Evolutionary conservation across 2,329 filamentous ascomycete genomes (phyloP).

Genomic region (Arthrobotrys sinensis): DNA sequence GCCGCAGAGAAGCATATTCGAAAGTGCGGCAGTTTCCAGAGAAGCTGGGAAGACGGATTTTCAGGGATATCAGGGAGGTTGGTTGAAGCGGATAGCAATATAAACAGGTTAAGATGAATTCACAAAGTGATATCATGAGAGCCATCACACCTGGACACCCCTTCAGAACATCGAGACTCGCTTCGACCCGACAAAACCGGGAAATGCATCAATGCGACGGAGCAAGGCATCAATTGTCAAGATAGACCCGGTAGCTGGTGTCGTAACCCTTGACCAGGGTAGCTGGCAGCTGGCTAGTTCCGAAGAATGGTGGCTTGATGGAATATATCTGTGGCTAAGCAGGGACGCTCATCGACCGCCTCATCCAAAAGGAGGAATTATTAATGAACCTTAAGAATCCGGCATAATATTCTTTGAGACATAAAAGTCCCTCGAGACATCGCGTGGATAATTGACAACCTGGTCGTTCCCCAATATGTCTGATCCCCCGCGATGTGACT

Average conservation of each 20-base stretch:
- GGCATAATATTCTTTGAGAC: conserved; percentile 10
- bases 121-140: not conserved
- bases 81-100: not conserved
- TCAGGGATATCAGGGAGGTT: not conserved
- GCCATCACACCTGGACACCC: too few relatives aligned
- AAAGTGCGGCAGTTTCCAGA: not conserved
- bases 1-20: conserved; percentile 4
- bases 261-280: conserved; percentile 16
- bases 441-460: conserved; percentile 6
- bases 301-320: conserved; percentile 13
- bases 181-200: not conserved
- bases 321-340: conserved; percentile 3
- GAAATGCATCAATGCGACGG: conserved; percentile 13
- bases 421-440: conserved; percentile 22
- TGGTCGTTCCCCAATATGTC: not conserved
- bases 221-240: conserved; percentile 14
- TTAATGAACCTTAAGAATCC: conserved; percentile 9
- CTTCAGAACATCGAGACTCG: not conserved
- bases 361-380: conserved; percentile 16
- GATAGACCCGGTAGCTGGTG: not conserved
- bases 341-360: not conserved
- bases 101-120: not conserved
- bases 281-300: conserved; percentile 19
- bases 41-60: not conserved
- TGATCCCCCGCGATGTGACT: not conserved